Evolutionary conservation across 768 basidiomycete species (phyloP).

Genomic region (Sporobolomyces roseus): DNA sequence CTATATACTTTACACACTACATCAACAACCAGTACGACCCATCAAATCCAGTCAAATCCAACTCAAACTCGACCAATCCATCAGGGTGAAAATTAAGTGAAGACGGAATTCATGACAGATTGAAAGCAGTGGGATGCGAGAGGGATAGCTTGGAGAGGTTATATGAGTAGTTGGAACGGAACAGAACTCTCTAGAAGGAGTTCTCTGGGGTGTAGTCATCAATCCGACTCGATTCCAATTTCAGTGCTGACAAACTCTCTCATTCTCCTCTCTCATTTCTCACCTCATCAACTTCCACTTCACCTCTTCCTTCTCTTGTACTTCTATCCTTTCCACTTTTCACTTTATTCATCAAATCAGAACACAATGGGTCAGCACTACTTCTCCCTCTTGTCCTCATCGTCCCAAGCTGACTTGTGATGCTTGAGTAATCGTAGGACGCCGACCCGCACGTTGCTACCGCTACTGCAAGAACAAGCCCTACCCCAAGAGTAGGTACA

Average conservation of each 20-base stretch:
- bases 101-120: not conserved
- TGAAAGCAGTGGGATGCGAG: too few relatives aligned
- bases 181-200: too few relatives aligned
- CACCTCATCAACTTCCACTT: constrained; percentile 1
- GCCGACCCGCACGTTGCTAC: constrained; percentile 41
- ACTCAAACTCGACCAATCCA: not conserved
- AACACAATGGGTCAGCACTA: constrained; percentile 31
- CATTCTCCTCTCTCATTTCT: not conserved
- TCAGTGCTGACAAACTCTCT: constrained; percentile 6
- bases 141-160: not conserved
- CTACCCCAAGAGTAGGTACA: constrained; percentile 90
- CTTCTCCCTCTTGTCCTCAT: not conserved
- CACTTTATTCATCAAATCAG: not conserved
- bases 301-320: not conserved
- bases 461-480: constrained; percentile 88
- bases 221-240: not conserved
- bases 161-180: not conserved
- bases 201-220: not conserved
- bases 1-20: not conserved
- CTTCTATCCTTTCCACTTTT: not conserved
- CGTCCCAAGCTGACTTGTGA: too few relatives aligned
- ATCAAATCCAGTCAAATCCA: not conserved
- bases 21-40: not conserved
- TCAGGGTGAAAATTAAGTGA: too few relatives aligned
- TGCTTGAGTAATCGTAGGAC: constrained; percentile 13